Conservation (phyloP, 148 eudicot genomes). For the Rhododendron ovatum region DNA sequence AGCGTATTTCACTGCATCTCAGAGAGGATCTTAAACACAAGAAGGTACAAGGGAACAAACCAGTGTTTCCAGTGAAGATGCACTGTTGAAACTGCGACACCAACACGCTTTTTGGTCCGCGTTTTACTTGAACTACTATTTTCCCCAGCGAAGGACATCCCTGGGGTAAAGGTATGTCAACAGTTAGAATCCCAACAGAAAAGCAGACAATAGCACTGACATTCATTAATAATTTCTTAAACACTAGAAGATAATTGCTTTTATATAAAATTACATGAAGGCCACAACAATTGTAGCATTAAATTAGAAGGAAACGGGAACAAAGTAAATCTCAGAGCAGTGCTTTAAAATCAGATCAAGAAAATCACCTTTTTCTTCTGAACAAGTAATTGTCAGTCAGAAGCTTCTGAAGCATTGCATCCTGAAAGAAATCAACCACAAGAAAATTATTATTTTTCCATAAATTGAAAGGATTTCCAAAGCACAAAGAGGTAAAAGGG, state of each 20-base stretch:
- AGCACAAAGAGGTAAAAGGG: not conserved
- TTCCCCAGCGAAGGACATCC: slow-evolving; percentile 95
- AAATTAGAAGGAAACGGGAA: not conserved
- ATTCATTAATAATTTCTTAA: not conserved
- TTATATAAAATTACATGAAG: not conserved
- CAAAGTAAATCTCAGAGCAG: not conserved
- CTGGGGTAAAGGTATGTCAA: slow-evolving; percentile 31
- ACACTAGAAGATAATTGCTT: not conserved
- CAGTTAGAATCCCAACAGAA: not conserved
- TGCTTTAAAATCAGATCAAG: not conserved
- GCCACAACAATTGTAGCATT: not conserved
- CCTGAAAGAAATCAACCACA: slow-evolving; percentile 48
- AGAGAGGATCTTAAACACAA: not conserved
- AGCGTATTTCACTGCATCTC: not conserved
- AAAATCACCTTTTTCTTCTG: slow-evolving; percentile 63
- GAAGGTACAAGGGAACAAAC: slow-evolving; percentile 40
- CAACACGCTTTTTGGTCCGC: slow-evolving; percentile 89
- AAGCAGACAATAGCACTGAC: not conserved
- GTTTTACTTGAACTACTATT: slow-evolving; percentile 75
- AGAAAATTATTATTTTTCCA: slow-evolving; percentile 12
- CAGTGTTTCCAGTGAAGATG: slow-evolving; percentile 93
- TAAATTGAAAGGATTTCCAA: not conserved
- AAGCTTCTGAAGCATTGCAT: slow-evolving; percentile 87
- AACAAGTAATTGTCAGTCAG: slow-evolving; percentile 49
- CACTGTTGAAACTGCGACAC: slow-evolving; percentile 84